Base-by-base conservation (phyloP, 2,329 filamentous ascomycete species). In the Fusarium sp. region DNA sequence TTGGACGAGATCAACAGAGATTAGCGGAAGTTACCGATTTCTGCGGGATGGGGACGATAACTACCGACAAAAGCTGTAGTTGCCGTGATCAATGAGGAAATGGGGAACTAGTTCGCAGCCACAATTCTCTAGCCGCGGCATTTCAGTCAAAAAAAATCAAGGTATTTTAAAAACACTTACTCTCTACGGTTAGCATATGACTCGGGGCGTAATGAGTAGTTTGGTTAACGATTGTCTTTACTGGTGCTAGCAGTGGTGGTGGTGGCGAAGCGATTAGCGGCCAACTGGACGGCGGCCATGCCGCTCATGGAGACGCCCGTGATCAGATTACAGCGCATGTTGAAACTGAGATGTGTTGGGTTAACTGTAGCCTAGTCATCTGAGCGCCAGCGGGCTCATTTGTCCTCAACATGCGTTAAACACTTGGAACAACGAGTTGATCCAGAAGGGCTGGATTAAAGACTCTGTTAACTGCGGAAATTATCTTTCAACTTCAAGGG, bases 181-280 rank as follows among this genome's bases (percentile, higher is more conserved):
- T 39, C 38, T 39, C 8, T 13, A 39, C 22, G 7, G 13, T 39
- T 39, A 39, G 22, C 38, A 39, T n/a, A n/a, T 10, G 13, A 7
- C 22, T 15, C 10, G 2, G 22, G n/a, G 38, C 38, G 1, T 15
- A 9, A 9, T 2, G 13, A 6, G 22, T n/a, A 9, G n/a, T n/a
- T n/a, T n/a, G 14, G 15, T 39, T 14, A 39, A n/a, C 38, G 22
- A 0, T 5, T 39, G 22, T n/a, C 7, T n/a, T n/a, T 0, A 39
- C 38, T n/a, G 22, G 38, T 39, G 38, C 13, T n/a, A 9, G 22
- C 6, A 20, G 22, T 41, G 38, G 38, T 14, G 38, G 38, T 41
- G 13, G n/a, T 41, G 38, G 38, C 38, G 38, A 15, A n/a, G 38
- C 38, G n/a, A 41, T 22, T 41, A 39, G 38, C 22, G 38, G 38